Evolutionary conservation across 768 basidiomycete genomes (phyloP), one percentile per base, ranked within the genome.

Genomic region (Rhodosporidiobolus odoratus): DNA sequence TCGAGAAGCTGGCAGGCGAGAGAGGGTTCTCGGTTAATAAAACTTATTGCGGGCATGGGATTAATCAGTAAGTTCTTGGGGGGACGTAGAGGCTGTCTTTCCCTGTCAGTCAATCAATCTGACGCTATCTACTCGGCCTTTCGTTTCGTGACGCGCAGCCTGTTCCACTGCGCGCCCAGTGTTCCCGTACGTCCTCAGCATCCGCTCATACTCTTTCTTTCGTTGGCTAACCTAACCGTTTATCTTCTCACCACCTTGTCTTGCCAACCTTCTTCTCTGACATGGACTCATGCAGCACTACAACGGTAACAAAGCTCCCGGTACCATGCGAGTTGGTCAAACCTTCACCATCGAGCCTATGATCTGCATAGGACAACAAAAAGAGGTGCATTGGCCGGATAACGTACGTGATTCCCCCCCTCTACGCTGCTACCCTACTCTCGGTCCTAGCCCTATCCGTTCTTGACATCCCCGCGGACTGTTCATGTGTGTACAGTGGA

Each of bases 1-100:
- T 95, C 75, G 96, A 98, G 78, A 89, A 89, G 23, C 83, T 95
- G 63, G 90, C 92, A 48, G 87, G 87, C 65, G 83, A 87, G 23
- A 88, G 88, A 66, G 89, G 88, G 10, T 98, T 92, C 81, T 85
- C 90, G n/a, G 89, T 90, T 47, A 92, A 98, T 40, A 86, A 91
- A 76, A 88, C 88, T 37, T 77, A 76, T 40, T 50, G 76, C 70
- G 76, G 77, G 0, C 77, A 78, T 32, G 77, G 77, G 3, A 74
- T 77, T 40, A 67, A 77, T 65, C 62, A 77, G 74, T 69, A n/a
- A n/a, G n/a, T n/a, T n/a, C n/a, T n/a, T n/a, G n/a, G n/a, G n/a
- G n/a, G n/a, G n/a, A n/a, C n/a, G n/a, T n/a, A n/a, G n/a, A n/a
- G n/a, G n/a, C n/a, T n/a, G n/a, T n/a, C n/a, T n/a, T n/a, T n/a